Base-by-base conservation (phyloP, 106 monocot genomes). In the Amphibolis antarctica region DNA sequence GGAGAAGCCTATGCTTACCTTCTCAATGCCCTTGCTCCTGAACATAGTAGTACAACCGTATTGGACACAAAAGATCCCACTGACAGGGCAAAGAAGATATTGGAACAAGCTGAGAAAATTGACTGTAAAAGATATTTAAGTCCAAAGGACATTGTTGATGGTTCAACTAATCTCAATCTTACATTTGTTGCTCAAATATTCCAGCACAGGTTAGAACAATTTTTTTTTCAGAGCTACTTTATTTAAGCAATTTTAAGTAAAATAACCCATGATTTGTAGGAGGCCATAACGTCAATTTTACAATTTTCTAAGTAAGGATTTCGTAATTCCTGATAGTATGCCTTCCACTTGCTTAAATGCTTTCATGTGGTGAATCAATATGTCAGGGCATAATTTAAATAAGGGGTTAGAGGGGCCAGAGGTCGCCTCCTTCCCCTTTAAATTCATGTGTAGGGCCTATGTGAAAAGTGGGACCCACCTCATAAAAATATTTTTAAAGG, bases 1-100 rank as follows among this genome's bases (percentile, higher is more conserved):
- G 74, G 74, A 67, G 74, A 75, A 25, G 74, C 74, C 44, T 75
- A 75, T 75, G 67, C 74, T 27, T 67, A 75, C 28, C 74, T 75
- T 36, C 74, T 75, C 18, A 75, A 75, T 62, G 74, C 66, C 59
- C 74, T 75, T 60, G 74, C 74, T 47, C 74, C 74, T 29, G 74
- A 75, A 61, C 74, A 67, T n/a, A 25, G 51, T 45, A 68, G 26
- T 26, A 49, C 74, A 24, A 28, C 51, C n/a, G 31, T 51, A 28
- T 53, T 75, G 53, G 67, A 75, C 28, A 53, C 53, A 12, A 75
- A 75, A 55, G 74, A 75, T 53, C 74, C 74, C 13, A 67, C 31
- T 14, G 67, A 67, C 67, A 75, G 67, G 27, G 74, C 74, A 51
- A 68, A 75, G 12, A 10, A 47, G 26, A 46, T 75, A 22, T 52